Base-by-base conservation (phyloP, 345 rosid genomes). In the Lumnitzera littorea region DNA sequence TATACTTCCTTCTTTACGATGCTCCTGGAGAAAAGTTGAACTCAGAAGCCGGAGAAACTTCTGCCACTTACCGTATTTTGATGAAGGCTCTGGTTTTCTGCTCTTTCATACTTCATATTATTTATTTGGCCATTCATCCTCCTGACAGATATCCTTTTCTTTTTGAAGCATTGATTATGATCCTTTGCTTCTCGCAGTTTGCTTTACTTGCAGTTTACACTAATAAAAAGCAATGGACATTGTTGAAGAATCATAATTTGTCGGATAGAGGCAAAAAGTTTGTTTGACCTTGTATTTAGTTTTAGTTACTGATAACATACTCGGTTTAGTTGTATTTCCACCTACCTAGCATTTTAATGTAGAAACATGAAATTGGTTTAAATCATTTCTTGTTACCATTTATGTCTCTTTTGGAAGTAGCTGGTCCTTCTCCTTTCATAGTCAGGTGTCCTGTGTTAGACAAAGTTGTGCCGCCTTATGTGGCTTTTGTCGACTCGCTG, bases 31-130 rank as follows among this genome's bases (percentile, higher is more conserved):
- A 63, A 53, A 78, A 74, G 68, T 48, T 25, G 53, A 60, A 31
- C 49, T 29, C 65, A 36, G 66, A 11, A 46, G 61, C 61, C 58
- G 53, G 53, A 36, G 66, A 67, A 62, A 67, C 14, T 24, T 58
- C 68, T 48, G 51, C 71, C 10, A 55, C 61, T 23, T 71, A 70
- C 58, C 61, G 66, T 16, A 29, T 64, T 63, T 64, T 66, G 48
- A 67, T 58, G 14, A 48, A 58, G 63, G 53, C 76, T 65, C 57
- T 79, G 51, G 81, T 73, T 64, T 53, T 79, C 11, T 72, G 74
- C 72, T 83, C 88, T 41, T 50, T 83, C 51, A 50, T 72, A 63
- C 85, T 94, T 72, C 96, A 94, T 74, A 61, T 74, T 47, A 25
- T 83, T 68, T 85, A 84, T 79, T 58, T 88, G 55, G 80, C 86